A percentile compares a stretch with the other conserved stretches of the same genome.
phyloP scores from a whole-genome alignment of 2,329 filamentous ascomycete species.

The Ophiostoma pallidulum region DNA sequence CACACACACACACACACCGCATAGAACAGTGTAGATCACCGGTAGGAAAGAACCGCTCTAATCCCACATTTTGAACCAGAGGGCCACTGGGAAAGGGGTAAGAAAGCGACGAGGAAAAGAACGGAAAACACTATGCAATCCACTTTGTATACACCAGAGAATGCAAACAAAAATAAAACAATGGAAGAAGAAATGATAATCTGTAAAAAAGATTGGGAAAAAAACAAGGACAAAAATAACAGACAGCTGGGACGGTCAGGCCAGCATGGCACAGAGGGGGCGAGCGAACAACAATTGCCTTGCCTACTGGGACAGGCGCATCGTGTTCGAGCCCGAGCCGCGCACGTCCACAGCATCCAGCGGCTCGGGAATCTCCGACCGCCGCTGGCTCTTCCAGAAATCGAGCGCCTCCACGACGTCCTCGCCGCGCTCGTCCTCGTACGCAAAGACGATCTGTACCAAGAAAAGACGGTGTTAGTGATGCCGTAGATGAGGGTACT shows the following conservation, averaged over 20 bases:
- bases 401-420: slow-evolving; percentile 92
- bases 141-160: neutral
- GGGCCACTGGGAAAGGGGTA: neutral
- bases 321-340: neutral
- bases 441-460: slow-evolving; percentile 83
- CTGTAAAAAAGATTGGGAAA: neutral
- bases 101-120: neutral
- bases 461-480: too few species aligned
- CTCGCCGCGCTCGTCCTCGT: slow-evolving; percentile 89
- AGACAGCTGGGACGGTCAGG: neutral
- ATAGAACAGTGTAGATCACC: neutral
- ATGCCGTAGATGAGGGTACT: too few species aligned
- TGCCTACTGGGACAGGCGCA: slow-evolving; percentile 12
- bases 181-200: neutral
- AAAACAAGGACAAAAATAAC: neutral
- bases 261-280: too few species aligned
- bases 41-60: too few species aligned
- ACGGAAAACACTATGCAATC: neutral
- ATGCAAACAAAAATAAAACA: neutral
- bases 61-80: too few species aligned
- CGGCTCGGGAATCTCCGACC: slow-evolving; percentile 24
- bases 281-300: too few species aligned
- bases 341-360: slow-evolving; percentile 1
- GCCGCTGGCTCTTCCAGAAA: slow-evolving; percentile 72
- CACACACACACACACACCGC: too few species aligned